phyloP scores from a whole-genome alignment of 225 moss, liverwort and hornwort species.

The Rhytidiadelphus loreus region DNA sequence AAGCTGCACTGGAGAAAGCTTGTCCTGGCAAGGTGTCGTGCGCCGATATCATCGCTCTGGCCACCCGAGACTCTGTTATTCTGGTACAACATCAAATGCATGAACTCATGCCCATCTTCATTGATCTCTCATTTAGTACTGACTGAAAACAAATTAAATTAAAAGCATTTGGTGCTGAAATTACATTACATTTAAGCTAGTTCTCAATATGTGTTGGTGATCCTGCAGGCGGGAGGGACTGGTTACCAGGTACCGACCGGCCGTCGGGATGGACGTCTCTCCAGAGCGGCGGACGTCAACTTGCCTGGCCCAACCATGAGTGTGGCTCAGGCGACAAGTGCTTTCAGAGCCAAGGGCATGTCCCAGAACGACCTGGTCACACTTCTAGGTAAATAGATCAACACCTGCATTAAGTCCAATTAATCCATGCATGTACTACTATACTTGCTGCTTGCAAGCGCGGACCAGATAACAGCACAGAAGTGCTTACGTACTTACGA shows the following conservation, averaged over 20 bases:
- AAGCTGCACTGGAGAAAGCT: conserved; percentile 3
- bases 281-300: conserved; percentile 7
- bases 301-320: conserved; percentile 18
- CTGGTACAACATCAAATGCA: not conserved
- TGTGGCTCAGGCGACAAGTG: not conserved
- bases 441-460: not conserved
- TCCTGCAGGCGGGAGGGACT: conserved; percentile 9
- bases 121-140: not conserved
- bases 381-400: not conserved
- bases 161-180: not conserved
- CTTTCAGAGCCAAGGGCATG: conserved; percentile 8
- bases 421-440: no score
- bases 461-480: no score
- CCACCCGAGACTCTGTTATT: conserved; percentile 17
- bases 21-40: conserved; percentile 24
- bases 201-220: not conserved
- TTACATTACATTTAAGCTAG: not conserved
- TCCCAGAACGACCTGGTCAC: conserved; percentile 9
- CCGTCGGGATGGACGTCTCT: conserved; percentile 19
- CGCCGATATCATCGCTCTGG: conserved; percentile 20
- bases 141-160: not conserved
- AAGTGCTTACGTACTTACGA: not conserved
- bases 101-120: no score
- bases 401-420: not conserved
- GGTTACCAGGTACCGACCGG: conserved; percentile 19